Evolutionary conservation across 2,329 filamentous ascomycete genomes (phyloP).

Genomic region (Cercospora sp.): DNA sequence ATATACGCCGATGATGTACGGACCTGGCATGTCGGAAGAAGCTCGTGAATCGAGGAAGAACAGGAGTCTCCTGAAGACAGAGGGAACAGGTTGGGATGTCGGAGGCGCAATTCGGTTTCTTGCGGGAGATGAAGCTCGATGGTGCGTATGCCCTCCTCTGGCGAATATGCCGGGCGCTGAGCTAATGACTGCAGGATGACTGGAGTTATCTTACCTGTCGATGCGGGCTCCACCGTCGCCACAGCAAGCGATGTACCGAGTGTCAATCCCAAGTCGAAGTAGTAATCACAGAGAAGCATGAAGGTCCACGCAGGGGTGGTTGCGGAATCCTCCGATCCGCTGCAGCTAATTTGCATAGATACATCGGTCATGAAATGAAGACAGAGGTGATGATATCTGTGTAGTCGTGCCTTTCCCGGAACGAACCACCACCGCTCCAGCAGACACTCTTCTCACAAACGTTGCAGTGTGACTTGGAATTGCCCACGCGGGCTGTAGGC

Average conservation of each 20-base stretch:
- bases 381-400: not conserved
- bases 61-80: conserved; percentile 54
- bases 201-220: conserved; percentile 51
- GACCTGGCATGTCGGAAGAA: conserved; percentile 52
- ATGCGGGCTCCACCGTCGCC: conserved; percentile 51
- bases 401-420: not conserved
- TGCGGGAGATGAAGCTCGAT: conserved; percentile 54
- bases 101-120: conserved; percentile 55
- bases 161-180: not conserved
- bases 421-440: not conserved
- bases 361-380: not conserved
- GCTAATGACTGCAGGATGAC: conserved; percentile 33
- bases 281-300: not conserved
- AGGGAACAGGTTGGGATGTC: conserved; percentile 58
- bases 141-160: conserved; percentile 41
- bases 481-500: not conserved
- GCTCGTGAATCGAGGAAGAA: conserved; percentile 52
- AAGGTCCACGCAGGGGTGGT: not conserved
- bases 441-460: not conserved
- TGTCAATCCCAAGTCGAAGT: conserved; percentile 18
- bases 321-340: not conserved
- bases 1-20: conserved; percentile 59
- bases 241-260: conserved; percentile 45
- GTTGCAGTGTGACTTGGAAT: not conserved
- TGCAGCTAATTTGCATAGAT: not conserved